A percentile compares a stretch with the other conserved stretches of the same genome.
Conservation (phyloP, 768 basidiomycete genomes). For the Lentinula boryana region DNA sequence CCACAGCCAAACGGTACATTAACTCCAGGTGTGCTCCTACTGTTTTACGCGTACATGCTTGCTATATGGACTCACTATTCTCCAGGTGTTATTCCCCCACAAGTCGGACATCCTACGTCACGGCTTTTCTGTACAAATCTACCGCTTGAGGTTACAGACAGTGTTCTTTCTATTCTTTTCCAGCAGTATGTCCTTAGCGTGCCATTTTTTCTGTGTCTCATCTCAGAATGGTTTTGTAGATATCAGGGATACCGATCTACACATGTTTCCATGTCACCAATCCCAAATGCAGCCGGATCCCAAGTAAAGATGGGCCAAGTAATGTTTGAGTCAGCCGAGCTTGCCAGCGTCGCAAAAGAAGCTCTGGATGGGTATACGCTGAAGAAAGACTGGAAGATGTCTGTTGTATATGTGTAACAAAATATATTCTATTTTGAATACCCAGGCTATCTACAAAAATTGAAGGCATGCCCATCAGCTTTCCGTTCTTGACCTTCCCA, state of each 20-base stretch:
- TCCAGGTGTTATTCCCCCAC: conserved; percentile 35
- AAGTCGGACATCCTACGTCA: conserved; percentile 49
- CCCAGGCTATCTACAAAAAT: too few species aligned
- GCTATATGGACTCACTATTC: conserved; percentile 14
- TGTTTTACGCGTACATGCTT: not conserved
- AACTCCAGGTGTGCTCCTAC: not conserved
- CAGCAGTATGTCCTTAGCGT: conserved; percentile 64
- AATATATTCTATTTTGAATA: too few species aligned
- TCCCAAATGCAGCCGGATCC: conserved; percentile 56
- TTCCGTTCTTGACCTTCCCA: conserved; percentile 7
- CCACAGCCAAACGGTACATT: conserved; percentile 26
- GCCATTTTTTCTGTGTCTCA: not conserved
- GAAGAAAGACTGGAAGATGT: conserved; percentile 84
- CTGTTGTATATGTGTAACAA: conserved; percentile 57
- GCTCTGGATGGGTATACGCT: conserved; percentile 82
- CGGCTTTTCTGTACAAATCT: conserved; percentile 79
- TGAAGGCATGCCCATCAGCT: conserved; percentile 3
- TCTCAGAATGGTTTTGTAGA: conserved; percentile 31
- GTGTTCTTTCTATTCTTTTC: conserved; percentile 82
- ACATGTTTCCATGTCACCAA: conserved; percentile 63
- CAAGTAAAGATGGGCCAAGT: conserved; percentile 79
- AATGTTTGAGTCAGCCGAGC: conserved; percentile 67
- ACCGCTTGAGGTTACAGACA: conserved; percentile 85
- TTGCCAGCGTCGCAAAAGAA: conserved; percentile 73
- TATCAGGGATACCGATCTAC: conserved; percentile 79